A percentile compares a stretch with the other conserved stretches of the same genome.
Evolutionary conservation across 2,329 filamentous ascomycete species (phyloP).

Genomic region (Chaetomium sp.): DNA sequence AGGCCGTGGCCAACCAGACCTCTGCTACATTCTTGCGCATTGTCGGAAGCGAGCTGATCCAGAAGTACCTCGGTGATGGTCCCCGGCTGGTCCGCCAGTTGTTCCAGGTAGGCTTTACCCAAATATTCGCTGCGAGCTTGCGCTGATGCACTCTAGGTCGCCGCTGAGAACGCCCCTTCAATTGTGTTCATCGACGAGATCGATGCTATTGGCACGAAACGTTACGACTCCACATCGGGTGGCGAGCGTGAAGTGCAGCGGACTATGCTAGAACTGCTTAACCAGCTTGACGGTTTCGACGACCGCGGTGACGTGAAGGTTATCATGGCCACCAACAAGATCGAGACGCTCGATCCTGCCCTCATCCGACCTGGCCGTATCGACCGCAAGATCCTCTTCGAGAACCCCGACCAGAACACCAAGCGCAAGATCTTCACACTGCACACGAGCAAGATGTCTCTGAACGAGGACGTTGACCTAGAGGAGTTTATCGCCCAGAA

Average conservation of each 20-base stretch:
- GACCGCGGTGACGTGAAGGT: constrained; percentile 99
- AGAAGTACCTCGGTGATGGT: constrained; percentile 97
- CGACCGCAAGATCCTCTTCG: constrained; percentile 89
- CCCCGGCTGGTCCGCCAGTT: constrained; percentile 93
- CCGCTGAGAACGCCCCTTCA: constrained; percentile 91
- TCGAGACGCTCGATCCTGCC: constrained; percentile 93
- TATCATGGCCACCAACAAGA: constrained; percentile 99
- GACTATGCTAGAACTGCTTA: constrained; percentile 97
- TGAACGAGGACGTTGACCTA: constrained; percentile 94
- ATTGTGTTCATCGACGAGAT: constrained; percentile 99
- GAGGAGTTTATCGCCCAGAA: constrained; percentile 99
- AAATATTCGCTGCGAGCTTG: not conserved
- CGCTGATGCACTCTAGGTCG: constrained; percentile 60
- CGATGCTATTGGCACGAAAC: constrained; percentile 97
- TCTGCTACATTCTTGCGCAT: constrained; percentile 97
- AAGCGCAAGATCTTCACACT: constrained; percentile 97
- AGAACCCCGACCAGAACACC: constrained; percentile 77
- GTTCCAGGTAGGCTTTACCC: constrained; percentile 64
- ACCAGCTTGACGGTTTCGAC: constrained; percentile 98
- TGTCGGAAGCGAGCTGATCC: constrained; percentile 94
- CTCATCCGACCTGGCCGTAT: constrained; percentile 97
- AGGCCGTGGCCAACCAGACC: constrained; percentile 98
- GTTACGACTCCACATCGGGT: constrained; percentile 95
- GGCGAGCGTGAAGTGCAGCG: constrained; percentile 97
- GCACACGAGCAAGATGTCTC: constrained; percentile 97